Evolutionary conservation across 2,329 filamentous ascomycete species (phyloP).

Genomic region (Colletotrichum scovillei): DNA sequence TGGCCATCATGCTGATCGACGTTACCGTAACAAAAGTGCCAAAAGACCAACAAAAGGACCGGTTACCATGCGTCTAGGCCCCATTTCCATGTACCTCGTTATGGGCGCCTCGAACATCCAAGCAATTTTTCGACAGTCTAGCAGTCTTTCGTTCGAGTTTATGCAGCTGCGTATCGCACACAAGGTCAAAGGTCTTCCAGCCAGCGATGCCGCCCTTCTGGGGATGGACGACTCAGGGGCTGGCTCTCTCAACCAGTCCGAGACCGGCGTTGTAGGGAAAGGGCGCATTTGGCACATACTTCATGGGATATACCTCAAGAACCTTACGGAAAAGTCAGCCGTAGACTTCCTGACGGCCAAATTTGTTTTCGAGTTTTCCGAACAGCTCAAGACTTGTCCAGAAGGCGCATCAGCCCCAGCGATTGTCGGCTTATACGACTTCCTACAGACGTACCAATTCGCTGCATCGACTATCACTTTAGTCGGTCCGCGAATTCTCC

Average conservation of each 20-base stretch:
- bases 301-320: constrained; percentile 37
- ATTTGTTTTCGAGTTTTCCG: not conserved
- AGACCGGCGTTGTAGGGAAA: constrained; percentile 31
- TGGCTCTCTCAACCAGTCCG: constrained; percentile 24
- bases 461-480: constrained; percentile 39
- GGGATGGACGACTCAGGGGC: constrained; percentile 39
- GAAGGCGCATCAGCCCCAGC: not conserved
- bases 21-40: not conserved
- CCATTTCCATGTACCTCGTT: constrained; percentile 4
- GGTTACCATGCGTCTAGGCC: not conserved
- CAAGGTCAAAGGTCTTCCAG: constrained; percentile 39
- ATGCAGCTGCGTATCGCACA: constrained; percentile 37
- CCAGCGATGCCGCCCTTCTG: constrained; percentile 33
- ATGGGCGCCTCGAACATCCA: constrained; percentile 6
- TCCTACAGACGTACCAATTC: constrained; percentile 40
- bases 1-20: not conserved
- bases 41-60: constrained; percentile 4
- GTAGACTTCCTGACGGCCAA: not conserved
- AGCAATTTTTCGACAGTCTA: constrained; percentile 3
- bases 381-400: not conserved
- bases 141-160: constrained; percentile 7
- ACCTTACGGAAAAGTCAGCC: constrained; percentile 2
- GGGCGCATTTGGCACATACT: constrained; percentile 40
- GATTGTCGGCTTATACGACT: constrained; percentile 37
- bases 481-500: constrained; percentile 34